Conservation (phyloP, 2,329 filamentous ascomycete genomes). For the Alternaria conjuncta region DNA sequence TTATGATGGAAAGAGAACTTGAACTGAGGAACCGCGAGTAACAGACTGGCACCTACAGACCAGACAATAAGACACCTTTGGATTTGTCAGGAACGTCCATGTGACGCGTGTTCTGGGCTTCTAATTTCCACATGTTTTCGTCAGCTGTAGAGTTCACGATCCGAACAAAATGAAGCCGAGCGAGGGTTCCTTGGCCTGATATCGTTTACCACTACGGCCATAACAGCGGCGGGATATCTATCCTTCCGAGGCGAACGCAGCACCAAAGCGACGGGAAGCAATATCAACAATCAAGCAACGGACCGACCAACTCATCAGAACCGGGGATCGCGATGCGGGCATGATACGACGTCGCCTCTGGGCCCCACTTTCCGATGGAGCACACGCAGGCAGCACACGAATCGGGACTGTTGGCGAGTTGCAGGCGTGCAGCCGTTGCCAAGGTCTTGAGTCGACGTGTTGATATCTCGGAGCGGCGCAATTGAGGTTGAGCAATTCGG, state of each 20-base stretch:
- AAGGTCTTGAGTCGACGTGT: background rate
- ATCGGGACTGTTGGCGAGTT: slow-evolving; percentile 1
- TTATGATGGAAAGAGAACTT: background rate
- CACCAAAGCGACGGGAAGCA: slow-evolving; percentile 4
- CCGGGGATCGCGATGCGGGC: slow-evolving; percentile 1
- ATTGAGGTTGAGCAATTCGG: background rate
- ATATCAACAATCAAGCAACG: slow-evolving; percentile 4
- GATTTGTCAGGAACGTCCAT: background rate
- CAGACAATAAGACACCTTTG: background rate
- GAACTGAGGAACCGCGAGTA: background rate
- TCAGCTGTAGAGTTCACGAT: background rate
- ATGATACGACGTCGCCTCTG: slow-evolving; percentile 1
- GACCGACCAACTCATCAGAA: slow-evolving; percentile 1
- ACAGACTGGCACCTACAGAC: background rate
- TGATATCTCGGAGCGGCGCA: background rate
- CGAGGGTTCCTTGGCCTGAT: background rate
- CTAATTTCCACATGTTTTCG: background rate
- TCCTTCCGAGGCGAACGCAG: slow-evolving; percentile 1
- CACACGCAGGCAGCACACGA: background rate
- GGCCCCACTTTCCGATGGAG: slow-evolving; percentile 1
- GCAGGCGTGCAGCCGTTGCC: background rate
- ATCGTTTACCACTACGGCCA: background rate
- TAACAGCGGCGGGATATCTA: background rate
- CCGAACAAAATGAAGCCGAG: background rate
- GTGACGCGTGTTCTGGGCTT: background rate